Evolutionary conservation across 1,139 yeast species (phyloP), one percentile per base, ranked within the genome.

Genomic region (Magnusiomyces fungicola): DNA sequence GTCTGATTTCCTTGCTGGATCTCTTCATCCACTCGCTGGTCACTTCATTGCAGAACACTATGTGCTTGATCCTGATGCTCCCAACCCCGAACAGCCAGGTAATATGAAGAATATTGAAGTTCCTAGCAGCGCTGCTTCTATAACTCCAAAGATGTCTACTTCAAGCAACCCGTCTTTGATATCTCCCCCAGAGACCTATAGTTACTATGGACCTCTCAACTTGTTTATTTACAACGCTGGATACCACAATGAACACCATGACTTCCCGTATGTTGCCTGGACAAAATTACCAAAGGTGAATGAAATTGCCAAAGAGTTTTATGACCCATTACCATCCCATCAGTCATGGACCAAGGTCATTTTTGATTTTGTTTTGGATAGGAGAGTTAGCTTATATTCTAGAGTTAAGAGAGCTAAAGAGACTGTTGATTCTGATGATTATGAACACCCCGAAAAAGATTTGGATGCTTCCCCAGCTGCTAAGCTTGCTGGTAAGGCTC

Each of bases 41-140:
- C 97, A 89, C 68, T 89, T 89, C 67, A 87, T 89, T 57, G 95
- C 96, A 6, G 97, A 89, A 65, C 97, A 89, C 64, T 89, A 89
- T 63, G 83, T 88, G 16, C 71, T 89, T 63, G 81, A 55, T 73
- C 86, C 70, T 1, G 61, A 58, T 33, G 41, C 49, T 7, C 19
- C 7, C 63, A 34, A 34, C 23, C 38, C 38, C 23, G 38, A 34
- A 34, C 65, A 46, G 59, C 65, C 14, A 38, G 46, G 44, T 18
- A 34, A 34, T 5, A 34, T 34, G 38, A 34, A 34, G 19, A 34
- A 34, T 23, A 19, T 34, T 34, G 50, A 16, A 53, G 44, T 25
- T 14, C 44, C 44, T 3, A 37, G 2, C 19, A 21, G 14, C 3
- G 16, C 41, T 9, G 27, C 25, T 7, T 22, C 41, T 21, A 19